These are phyloP conservation scores for Ascochyta pisi DNA, from an alignment of 2,329 filamentous ascomycete species.

Conservation along the genomic window DNA sequence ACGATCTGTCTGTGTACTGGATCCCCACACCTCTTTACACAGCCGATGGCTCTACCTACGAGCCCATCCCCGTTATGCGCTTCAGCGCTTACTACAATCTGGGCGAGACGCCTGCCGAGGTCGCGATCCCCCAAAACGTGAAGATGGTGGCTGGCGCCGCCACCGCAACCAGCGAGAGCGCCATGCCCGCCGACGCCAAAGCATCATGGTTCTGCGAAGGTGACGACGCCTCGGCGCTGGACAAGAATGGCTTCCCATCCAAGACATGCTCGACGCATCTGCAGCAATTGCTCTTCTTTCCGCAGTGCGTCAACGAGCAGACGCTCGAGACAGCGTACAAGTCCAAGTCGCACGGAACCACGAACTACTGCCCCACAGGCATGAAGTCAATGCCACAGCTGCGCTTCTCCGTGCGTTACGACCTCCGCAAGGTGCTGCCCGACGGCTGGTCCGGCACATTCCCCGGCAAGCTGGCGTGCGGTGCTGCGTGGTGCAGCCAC, in stretches of 20 bases:
- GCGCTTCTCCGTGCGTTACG: slow-evolving; percentile 58
- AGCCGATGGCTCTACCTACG: slow-evolving; percentile 44
- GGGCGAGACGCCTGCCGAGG: slow-evolving; percentile 51
- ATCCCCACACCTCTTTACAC: slow-evolving; percentile 53
- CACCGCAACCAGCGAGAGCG: slow-evolving; percentile 37
- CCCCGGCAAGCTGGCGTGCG: slow-evolving; percentile 54
- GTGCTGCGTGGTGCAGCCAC: slow-evolving; percentile 52
- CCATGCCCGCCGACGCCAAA: slow-evolving; percentile 33
- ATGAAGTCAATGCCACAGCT: slow-evolving; percentile 58
- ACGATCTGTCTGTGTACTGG: slow-evolving; percentile 58
- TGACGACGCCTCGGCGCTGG: slow-evolving; percentile 19
- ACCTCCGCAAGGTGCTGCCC: slow-evolving; percentile 53
- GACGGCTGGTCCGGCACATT: slow-evolving; percentile 55
- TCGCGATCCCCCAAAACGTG: slow-evolving; percentile 55
- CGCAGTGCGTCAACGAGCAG: slow-evolving; percentile 52
- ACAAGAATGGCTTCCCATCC: slow-evolving; percentile 40
- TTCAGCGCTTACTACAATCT: slow-evolving; percentile 59
- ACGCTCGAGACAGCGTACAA: slow-evolving; percentile 49
- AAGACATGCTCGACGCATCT: slow-evolving; percentile 53
- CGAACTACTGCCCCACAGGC: slow-evolving; percentile 48
- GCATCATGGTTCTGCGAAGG: slow-evolving; percentile 40
- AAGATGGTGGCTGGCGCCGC: slow-evolving; percentile 53
- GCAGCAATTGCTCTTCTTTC: slow-evolving; percentile 56
- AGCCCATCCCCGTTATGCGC: slow-evolving; percentile 41
- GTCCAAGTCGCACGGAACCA: slow-evolving; percentile 19